These are phyloP conservation scores for Samsoniella hepiali DNA, from an alignment of 2,329 filamentous ascomycete species.

Conservation along the genomic window DNA sequence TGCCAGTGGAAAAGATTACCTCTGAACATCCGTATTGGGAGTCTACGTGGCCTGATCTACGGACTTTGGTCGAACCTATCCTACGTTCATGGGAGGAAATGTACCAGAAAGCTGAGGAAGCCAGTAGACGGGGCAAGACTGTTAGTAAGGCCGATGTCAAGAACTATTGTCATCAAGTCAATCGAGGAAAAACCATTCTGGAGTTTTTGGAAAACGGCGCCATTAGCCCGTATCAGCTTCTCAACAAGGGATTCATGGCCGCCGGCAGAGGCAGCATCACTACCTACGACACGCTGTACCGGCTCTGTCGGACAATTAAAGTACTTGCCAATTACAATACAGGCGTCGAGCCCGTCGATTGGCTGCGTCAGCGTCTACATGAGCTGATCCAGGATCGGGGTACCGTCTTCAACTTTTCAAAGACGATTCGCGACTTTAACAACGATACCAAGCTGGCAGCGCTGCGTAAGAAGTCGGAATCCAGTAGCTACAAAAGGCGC, in stretches of 20 bases:
- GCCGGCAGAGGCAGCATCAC: constrained; percentile 39
- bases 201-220: constrained; percentile 48
- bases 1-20: constrained; percentile 13
- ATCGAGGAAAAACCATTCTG: constrained; percentile 51
- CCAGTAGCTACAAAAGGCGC: constrained; percentile 52
- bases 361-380: constrained; percentile 55
- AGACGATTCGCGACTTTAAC: constrained; percentile 52
- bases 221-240: constrained; percentile 55
- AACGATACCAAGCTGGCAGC: constrained; percentile 51
- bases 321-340: constrained; percentile 53
- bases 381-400: constrained; percentile 45
- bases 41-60: constrained; percentile 47
- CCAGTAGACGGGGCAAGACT: constrained; percentile 33
- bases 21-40: constrained; percentile 53
- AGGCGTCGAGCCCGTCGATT: constrained; percentile 51
- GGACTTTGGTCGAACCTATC: constrained; percentile 40
- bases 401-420: constrained; percentile 48
- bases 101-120: constrained; percentile 36
- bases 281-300: constrained; percentile 56
- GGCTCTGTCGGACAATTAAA: constrained; percentile 51
- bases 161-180: constrained; percentile 53
- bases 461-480: constrained; percentile 51
- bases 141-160: constrained; percentile 42
- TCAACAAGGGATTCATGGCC: constrained; percentile 49
- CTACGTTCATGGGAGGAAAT: constrained; percentile 49